phyloP scores from a whole-genome alignment of 192 early-diverging fungal genomes.

The Lunasporangiospora selenospora region DNA sequence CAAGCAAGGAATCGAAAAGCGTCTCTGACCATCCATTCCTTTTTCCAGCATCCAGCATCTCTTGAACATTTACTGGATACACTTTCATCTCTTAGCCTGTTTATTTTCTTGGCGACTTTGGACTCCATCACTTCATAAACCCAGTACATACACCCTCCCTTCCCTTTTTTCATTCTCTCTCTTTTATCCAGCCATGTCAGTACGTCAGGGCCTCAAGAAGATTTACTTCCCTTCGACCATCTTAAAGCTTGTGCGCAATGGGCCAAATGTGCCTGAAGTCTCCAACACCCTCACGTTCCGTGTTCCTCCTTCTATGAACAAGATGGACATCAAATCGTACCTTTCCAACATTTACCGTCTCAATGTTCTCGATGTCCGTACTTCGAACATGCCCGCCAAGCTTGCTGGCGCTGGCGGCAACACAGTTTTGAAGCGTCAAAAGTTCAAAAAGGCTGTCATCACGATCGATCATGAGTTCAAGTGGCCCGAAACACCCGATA shows the following conservation, averaged over 20 bases:
- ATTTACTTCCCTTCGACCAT: constrained; percentile 89
- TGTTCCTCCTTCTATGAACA: constrained; percentile 89
- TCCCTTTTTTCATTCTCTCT: too few relatives aligned
- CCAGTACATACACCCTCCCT: too few relatives aligned
- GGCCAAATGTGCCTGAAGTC: constrained; percentile 67
- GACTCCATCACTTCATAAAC: too few relatives aligned
- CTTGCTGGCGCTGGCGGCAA: constrained; percentile 45
- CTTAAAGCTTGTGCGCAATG: constrained; percentile 79
- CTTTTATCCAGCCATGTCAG: constrained; percentile 21
- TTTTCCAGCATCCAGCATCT: too few relatives aligned
- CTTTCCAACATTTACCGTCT: constrained; percentile 86
- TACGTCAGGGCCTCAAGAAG: constrained; percentile 56
- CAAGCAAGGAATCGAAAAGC: too few relatives aligned
- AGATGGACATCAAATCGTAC: constrained; percentile 91
- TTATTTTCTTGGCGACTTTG: too few relatives aligned
- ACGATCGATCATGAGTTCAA: constrained; percentile 59
- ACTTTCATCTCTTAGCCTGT: too few relatives aligned
- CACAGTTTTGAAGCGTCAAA: constrained; percentile 35
- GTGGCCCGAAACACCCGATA: constrained; percentile 55
- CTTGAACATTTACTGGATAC: too few relatives aligned
- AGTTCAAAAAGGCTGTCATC: constrained; percentile 68
- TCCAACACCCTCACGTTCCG: constrained; percentile 91
- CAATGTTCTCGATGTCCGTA: constrained; percentile 85
- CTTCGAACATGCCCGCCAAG: constrained; percentile 84
- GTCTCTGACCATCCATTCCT: too few relatives aligned